Conservation (phyloP, 257 asterid genomes). For the Verbascum thapsus region DNA sequence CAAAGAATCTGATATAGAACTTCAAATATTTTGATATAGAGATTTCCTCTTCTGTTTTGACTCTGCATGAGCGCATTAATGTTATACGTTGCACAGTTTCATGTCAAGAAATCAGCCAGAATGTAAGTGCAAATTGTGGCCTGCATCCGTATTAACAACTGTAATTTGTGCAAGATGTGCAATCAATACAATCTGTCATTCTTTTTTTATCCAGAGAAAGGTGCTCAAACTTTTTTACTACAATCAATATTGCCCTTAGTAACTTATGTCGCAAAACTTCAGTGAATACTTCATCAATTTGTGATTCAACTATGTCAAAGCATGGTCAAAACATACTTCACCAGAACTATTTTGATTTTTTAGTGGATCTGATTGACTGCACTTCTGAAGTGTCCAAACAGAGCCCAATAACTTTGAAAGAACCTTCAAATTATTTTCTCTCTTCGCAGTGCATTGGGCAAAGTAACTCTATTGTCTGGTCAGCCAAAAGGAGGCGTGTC, state of each 20-base stretch:
- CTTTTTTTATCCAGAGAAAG: slow-evolving; percentile 12
- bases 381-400: slow-evolving; percentile 20
- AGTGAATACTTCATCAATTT: slow-evolving; percentile 4
- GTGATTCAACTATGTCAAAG: slow-evolving; percentile 9
- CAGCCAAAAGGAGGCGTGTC: slow-evolving; percentile 87
- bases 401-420: slow-evolving; percentile 7
- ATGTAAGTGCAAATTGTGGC: not conserved
- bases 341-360: slow-evolving; percentile 5
- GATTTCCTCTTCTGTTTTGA: not conserved
- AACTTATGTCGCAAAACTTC: slow-evolving; percentile 15
- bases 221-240: slow-evolving; percentile 13
- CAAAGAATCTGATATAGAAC: slow-evolving; percentile 10
- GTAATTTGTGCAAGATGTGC: slow-evolving; percentile 9
- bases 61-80: slow-evolving; percentile 6
- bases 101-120: slow-evolving; percentile 16
- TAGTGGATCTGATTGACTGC: not conserved
- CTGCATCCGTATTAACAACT: not conserved
- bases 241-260: not conserved
- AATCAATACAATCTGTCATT: not conserved
- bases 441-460: slow-evolving; percentile 80
- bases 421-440: slow-evolving; percentile 31
- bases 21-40: not conserved
- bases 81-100: slow-evolving; percentile 7
- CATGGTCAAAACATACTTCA: slow-evolving; percentile 9
- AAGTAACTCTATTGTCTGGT: slow-evolving; percentile 83